Conservation (phyloP, 1,139 yeast genomes). For the Candida anutae region DNA sequence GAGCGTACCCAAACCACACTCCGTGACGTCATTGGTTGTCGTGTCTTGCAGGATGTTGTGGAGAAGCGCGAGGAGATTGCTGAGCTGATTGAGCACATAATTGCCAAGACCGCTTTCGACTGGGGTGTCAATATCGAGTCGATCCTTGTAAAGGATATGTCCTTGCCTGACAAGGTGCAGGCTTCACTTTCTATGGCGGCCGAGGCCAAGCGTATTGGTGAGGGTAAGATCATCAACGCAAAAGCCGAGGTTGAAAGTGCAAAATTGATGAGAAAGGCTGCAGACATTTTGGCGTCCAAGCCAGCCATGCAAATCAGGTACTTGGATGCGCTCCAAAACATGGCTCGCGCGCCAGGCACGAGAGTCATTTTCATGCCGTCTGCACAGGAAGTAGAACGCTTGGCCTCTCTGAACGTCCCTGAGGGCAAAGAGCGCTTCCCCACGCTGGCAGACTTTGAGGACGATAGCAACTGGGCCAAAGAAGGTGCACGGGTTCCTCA, state of each 20-base stretch:
- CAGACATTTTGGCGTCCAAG: constrained; percentile 66
- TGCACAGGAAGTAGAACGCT: constrained; percentile 33
- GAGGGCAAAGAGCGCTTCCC: constrained; percentile 4
- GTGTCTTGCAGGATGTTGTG: constrained; percentile 64
- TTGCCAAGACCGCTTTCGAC: constrained; percentile 54
- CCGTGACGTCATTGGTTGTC: constrained; percentile 65
- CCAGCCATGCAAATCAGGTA: constrained; percentile 78
- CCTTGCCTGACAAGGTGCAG: constrained; percentile 50
- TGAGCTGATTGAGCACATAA: constrained; percentile 53
- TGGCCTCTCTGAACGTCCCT: constrained; percentile 12
- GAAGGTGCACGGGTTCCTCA: constrained; percentile 1
- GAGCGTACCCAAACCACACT: constrained; percentile 73
- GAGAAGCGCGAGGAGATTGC: constrained; percentile 74
- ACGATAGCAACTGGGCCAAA: constrained; percentile 12
- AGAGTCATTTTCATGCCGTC: constrained; percentile 74
- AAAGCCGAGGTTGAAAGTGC: constrained; percentile 74
- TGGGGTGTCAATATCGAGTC: constrained; percentile 74
- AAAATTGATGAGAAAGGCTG: constrained; percentile 71
- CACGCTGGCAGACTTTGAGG: constrained; percentile 11
- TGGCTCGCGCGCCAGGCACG: constrained; percentile 56
- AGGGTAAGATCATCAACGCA: constrained; percentile 68
- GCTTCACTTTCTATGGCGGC: constrained; percentile 67
- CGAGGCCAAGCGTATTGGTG: constrained; percentile 71
- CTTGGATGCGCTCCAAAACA: constrained; percentile 70
- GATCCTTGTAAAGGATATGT: constrained; percentile 61